Conservation (phyloP, 2,329 filamentous ascomycete genomes). For the Scytalidium lignicola region DNA sequence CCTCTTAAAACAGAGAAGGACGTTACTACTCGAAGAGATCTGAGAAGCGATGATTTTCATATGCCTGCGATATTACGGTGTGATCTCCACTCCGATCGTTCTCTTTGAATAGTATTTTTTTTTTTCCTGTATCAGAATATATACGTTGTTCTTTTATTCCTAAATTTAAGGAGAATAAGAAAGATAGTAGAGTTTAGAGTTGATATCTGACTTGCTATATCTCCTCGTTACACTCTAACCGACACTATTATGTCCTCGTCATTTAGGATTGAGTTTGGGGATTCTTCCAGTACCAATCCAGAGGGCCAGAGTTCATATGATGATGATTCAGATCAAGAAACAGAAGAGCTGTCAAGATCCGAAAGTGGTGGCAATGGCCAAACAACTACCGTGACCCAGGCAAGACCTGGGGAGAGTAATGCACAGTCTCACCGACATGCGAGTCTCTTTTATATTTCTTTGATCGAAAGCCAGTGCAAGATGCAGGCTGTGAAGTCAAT, state of each 20-base stretch:
- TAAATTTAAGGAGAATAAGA: too few relatives aligned
- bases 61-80: too few relatives aligned
- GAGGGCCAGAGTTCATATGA: background rate
- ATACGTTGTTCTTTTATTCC: too few relatives aligned
- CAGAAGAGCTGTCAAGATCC: background rate
- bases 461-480: conserved; percentile 25
- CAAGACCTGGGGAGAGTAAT: background rate
- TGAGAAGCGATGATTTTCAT: too few relatives aligned
- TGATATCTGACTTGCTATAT: too few relatives aligned
- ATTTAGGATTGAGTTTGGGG: background rate
- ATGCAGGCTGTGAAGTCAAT: conserved; percentile 19
- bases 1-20: too few relatives aligned
- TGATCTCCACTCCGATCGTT: too few relatives aligned
- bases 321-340: background rate
- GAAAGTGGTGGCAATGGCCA: background rate
- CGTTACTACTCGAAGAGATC: too few relatives aligned
- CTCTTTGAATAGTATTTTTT: too few relatives aligned
- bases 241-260: background rate
- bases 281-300: background rate
- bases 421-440: conserved; percentile 17
- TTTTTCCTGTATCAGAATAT: too few relatives aligned
- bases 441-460: conserved; percentile 22
- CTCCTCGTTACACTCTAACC: background rate
- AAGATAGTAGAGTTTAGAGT: too few relatives aligned
- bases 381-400: background rate